These are phyloP conservation scores for Glonium stellatum DNA, from an alignment of 495 filamentous ascomycete species.

Conservation along the genomic window DNA sequence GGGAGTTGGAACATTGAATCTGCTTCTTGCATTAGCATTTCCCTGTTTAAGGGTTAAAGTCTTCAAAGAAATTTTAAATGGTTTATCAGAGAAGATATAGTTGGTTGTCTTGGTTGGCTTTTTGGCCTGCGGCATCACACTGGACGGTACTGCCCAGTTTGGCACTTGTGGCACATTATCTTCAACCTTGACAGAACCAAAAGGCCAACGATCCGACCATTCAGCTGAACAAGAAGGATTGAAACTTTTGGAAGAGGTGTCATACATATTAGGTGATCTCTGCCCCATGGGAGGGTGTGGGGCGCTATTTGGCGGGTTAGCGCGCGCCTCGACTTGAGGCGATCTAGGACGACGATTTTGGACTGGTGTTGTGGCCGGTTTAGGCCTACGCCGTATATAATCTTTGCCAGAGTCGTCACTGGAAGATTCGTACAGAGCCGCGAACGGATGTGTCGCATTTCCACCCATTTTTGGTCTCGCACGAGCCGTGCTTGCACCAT, in stretches of 20 bases:
- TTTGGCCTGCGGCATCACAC: constrained; percentile 41
- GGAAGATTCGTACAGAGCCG: not conserved
- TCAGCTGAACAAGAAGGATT: not conserved
- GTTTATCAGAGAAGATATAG: not conserved
- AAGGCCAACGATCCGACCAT: constrained; percentile 1
- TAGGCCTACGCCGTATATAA: too few relatives aligned
- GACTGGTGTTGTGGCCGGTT: too few relatives aligned
- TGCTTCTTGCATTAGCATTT: not conserved
- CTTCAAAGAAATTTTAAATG: not conserved
- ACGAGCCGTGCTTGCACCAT: constrained; percentile 3
- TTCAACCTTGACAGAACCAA: constrained; percentile 26
- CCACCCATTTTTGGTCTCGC: constrained; percentile 12
- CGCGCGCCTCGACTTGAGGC: too few relatives aligned
- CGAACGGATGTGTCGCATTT: constrained; percentile 7
- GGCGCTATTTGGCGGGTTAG: too few relatives aligned
- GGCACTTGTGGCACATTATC: constrained; percentile 35
- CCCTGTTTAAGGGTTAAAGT: not conserved
- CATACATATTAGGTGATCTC: not conserved
- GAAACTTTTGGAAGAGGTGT: not conserved
- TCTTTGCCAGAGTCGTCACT: constrained; percentile 6
- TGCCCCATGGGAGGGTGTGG: not conserved
- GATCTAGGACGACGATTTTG: too few relatives aligned
- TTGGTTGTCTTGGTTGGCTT: too few relatives aligned
- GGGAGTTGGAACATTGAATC: not conserved
- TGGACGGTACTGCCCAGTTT: constrained; percentile 28